Base-by-base conservation (phyloP, 345 rosid genomes). In the Eucalyptus cloeziana region DNA sequence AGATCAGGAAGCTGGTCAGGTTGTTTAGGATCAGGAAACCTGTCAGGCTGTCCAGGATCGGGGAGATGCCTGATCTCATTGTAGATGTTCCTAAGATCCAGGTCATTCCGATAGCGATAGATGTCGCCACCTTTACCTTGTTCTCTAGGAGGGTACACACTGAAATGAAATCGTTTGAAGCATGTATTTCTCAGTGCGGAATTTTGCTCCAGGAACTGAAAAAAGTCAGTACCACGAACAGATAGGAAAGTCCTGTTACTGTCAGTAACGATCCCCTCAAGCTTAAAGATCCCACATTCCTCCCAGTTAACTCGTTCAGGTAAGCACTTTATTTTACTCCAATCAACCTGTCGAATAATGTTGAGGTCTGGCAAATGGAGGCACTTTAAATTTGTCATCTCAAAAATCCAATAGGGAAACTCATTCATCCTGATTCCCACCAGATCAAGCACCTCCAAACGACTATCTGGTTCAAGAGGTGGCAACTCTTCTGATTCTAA, bases 381-480 rank as follows among this genome's bases (percentile, higher is more conserved):
- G 45, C 58, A 58, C 90, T 85, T 91, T 71, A 92, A 51, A 86
- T 47, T 12, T 17, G 83, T 49, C 90, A 86, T 60, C 37, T 88
- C 60, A 25, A 69, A 56, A 49, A 91, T 87, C 43, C 60, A 69
- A 52, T 88, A 80, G 27, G 88, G 87, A 37, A 91, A 27, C 54
- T 91, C 90, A 64, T 58, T 33, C 13, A 92, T 88, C 44, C 76
- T 37, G 58, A 90, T 89, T 31, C 91, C 91, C 79, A 90, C 91
- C 22, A 93, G 27, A 91, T 92, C 90, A 62, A 93, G 92, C 79
- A 89, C 88, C 88, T 92, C 88, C 37, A 92, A 60, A 44, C 45
- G 25, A 71, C 44, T 40, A 47, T 90, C 88, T 33, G 88, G 89
- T 13, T 76, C 40, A 60, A 91, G 87, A 37, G 87, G 24, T 45